Base-by-base conservation (phyloP, 148 eudicot species). In the Silene latifolia region DNA sequence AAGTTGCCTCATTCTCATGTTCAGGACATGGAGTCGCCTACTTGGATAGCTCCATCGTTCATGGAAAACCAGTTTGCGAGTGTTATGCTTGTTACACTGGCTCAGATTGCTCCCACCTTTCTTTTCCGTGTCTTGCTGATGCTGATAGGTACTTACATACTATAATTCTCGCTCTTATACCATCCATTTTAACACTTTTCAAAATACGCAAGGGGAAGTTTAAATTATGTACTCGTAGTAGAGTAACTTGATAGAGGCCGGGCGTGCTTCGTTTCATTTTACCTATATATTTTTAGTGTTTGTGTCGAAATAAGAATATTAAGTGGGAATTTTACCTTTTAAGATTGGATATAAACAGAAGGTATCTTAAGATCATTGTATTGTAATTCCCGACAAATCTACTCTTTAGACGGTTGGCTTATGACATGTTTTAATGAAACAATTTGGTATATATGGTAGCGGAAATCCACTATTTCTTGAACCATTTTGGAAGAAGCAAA, bases 401-500 rank as follows among this genome's bases (percentile, higher is more conserved):
- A 27, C 29, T 27, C 27, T 2, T 35, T 35, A 47, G 53, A 47
- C 53, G 14, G 13, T 47, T 47, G 53, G 3, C 29, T 3, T 0
- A 44, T 19, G 11, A 24, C 5, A 23, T 1, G 5, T 17, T 73
- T 39, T 76, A 23, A 4, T 46, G 12, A 58, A n/a, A 14, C n/a
- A 5, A n/a, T 59, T 59, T 19, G 23, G 25, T 7, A 59, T 63
- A 4, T 21, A 25, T 42, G 67, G 44, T 76, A 90, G 96, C 68
- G 96, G 96, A 29, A 83, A 87, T 77, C 92, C 92, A 24, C 8
- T 86, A 18, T 90, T 85, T 74, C 71, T 90, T 80, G 96, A 90
- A 79, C 96, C 96, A 12, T 90, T 82, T 63, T 90, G 92, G 96
- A 83, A 71, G 87, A 82, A 83, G 24, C 80, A 88, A 15, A 87